Evolutionary conservation across 2,329 filamentous ascomycete genomes (phyloP).

Genomic region (Talaromyces amestolkiae): DNA sequence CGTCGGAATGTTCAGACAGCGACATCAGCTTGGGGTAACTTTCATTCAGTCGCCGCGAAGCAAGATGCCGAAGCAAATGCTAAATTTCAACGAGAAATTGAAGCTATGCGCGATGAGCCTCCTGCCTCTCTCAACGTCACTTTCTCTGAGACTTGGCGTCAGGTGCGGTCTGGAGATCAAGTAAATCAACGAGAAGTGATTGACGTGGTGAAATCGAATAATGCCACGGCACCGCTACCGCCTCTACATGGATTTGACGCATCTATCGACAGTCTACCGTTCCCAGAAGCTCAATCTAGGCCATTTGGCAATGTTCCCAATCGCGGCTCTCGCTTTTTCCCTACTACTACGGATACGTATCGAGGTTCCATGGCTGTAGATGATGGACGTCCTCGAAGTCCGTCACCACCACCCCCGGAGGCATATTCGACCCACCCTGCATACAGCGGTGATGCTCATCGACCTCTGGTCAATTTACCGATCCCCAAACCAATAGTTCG

Average conservation of each 20-base stretch:
- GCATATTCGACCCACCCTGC: slow-evolving; percentile 55
- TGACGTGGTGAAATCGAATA: slow-evolving; percentile 35
- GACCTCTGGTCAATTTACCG: slow-evolving; percentile 59
- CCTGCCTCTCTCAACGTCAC: slow-evolving; percentile 33
- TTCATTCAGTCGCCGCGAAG: slow-evolving; percentile 39
- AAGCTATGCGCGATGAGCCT: slow-evolving; percentile 38
- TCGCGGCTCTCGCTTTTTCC: slow-evolving; percentile 51
- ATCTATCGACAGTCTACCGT: slow-evolving; percentile 35
- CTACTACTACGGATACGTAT: slow-evolving; percentile 38
- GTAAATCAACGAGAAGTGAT: slow-evolving; percentile 40
- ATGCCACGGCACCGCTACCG: slow-evolving; percentile 28
- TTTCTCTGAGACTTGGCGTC: slow-evolving; percentile 49
- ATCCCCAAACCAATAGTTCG: slow-evolving; percentile 71
- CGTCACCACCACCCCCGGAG: slow-evolving; percentile 59
- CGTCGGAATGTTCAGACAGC: slow-evolving; percentile 30
- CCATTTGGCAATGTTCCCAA: slow-evolving; percentile 34
- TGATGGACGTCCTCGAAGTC: slow-evolving; percentile 36
- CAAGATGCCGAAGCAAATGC: slow-evolving; percentile 44
- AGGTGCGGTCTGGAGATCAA: slow-evolving; percentile 44
- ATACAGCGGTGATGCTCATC: slow-evolving; percentile 49
- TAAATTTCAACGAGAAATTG: slow-evolving; percentile 40
- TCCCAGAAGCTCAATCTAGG: slow-evolving; percentile 35
- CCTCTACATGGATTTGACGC: slow-evolving; percentile 38
- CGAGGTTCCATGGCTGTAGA: slow-evolving; percentile 35
- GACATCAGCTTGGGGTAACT: slow-evolving; percentile 44